Evolutionary conservation across 495 filamentous ascomycete species (phyloP).

Genomic region (Podospora conica): DNA sequence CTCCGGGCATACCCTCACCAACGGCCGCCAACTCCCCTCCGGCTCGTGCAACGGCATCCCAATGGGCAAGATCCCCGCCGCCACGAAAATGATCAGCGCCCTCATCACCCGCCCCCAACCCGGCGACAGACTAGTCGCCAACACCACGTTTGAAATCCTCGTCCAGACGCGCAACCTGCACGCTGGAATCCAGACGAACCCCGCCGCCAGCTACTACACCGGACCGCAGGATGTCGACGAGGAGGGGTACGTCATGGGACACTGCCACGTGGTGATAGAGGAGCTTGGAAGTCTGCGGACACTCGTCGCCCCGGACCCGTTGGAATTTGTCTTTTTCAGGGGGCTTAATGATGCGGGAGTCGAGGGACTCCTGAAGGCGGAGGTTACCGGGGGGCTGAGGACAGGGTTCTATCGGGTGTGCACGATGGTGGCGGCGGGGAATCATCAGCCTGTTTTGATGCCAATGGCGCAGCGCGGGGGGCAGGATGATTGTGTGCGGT

Average conservation of each 20-base stretch:
- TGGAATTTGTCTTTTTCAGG: conserved; percentile 20
- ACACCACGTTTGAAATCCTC: conserved; percentile 44
- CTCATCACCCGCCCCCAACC: conserved; percentile 45
- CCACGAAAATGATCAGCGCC: conserved; percentile 51
- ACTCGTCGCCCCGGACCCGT: conserved; percentile 33
- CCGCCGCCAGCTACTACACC: conserved; percentile 48
- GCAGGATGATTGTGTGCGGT: conserved; percentile 27
- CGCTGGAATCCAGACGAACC: conserved; percentile 52
- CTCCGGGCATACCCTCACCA: conserved; percentile 44
- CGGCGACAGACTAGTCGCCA: conserved; percentile 33
- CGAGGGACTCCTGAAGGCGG: conserved; percentile 18
- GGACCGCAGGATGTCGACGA: conserved; percentile 48
- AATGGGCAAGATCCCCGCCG: conserved; percentile 56
- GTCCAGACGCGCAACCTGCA: conserved; percentile 50
- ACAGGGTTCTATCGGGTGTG: conserved; percentile 21
- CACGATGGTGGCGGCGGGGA: conserved; percentile 20
- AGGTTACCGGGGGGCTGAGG: conserved; percentile 17
- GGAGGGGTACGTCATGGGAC: conserved; percentile 44
- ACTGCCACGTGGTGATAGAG: conserved; percentile 56
- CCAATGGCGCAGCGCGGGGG: conserved; percentile 25
- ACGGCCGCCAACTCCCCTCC: conserved; percentile 40
- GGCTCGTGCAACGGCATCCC: conserved; percentile 52
- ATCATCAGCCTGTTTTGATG: conserved; percentile 28
- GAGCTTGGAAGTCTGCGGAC: conserved; percentile 38
- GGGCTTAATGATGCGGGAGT: conserved; percentile 22